phyloP scores from a whole-genome alignment of 768 basidiomycete species.

The Mycena haematopus region DNA sequence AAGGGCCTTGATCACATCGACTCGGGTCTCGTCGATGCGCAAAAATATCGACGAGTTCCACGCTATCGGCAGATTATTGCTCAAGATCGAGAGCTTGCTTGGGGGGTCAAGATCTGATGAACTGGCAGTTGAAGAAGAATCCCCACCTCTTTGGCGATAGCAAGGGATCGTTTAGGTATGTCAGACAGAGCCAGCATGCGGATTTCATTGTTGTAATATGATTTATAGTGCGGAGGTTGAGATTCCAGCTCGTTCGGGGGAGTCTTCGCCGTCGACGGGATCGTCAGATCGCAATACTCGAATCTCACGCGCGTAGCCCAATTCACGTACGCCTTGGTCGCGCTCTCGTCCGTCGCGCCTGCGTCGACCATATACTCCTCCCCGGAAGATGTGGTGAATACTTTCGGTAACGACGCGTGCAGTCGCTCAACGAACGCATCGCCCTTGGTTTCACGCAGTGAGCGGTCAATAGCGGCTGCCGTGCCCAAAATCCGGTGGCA shows the following conservation, averaged over 20 bases:
- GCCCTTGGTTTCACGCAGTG: conserved; percentile 89
- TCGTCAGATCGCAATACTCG: conserved; percentile 88
- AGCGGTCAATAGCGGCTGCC: conserved; percentile 85
- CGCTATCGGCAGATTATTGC: conserved; percentile 91
- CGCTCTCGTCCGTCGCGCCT: conserved; percentile 69
- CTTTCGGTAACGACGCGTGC: conserved; percentile 76
- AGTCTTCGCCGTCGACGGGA: conserved; percentile 40
- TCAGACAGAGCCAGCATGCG: conserved; percentile 84
- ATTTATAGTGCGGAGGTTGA: conserved; percentile 76
- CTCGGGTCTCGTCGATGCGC: conserved; percentile 89
- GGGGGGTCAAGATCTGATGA: conserved; percentile 4
- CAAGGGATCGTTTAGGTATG: conserved; percentile 89
- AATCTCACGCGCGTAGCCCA: conserved; percentile 88
- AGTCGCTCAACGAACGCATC: conserved; percentile 83
- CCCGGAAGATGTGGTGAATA: conserved; percentile 56
- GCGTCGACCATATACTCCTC: conserved; percentile 51
- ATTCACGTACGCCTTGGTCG: conserved; percentile 73
- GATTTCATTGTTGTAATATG: conserved; percentile 82
- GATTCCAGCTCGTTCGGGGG: conserved; percentile 49
- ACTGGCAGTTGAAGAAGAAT: background rate
- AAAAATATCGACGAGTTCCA: conserved; percentile 96
- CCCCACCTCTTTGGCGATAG: conserved; percentile 91
- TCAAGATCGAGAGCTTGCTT: conserved; percentile 84
- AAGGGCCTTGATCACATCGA: conserved; percentile 91
- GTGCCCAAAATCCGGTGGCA: conserved; percentile 87